These are phyloP conservation scores for Candida montana DNA, from an alignment of 805 yeast species.

Conservation along the genomic window DNA sequence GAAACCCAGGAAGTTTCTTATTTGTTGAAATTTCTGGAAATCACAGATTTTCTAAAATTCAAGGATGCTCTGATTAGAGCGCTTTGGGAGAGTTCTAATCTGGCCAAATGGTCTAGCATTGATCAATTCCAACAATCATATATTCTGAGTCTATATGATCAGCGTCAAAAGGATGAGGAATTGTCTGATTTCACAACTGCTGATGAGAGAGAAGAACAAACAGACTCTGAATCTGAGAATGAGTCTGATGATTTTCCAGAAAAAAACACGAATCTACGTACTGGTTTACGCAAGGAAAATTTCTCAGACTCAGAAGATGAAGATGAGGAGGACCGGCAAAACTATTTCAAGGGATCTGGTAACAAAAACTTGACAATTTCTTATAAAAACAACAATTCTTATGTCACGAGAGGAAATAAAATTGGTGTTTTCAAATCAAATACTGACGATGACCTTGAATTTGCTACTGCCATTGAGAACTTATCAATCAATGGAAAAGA, in stretches of 20 bases:
- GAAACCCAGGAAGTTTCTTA: constrained; percentile 43
- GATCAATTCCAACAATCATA: constrained; percentile 47
- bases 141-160: constrained; percentile 47
- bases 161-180: constrained; percentile 34
- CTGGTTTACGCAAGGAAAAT: constrained; percentile 19
- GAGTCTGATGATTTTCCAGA: constrained; percentile 38
- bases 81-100: constrained; percentile 58
- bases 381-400: constrained; percentile 62
- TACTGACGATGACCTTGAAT: constrained; percentile 47
- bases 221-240: constrained; percentile 28
- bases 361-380: constrained; percentile 73
- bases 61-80: constrained; percentile 47
- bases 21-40: constrained; percentile 48
- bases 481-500: constrained; percentile 45
- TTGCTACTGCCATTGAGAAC: constrained; percentile 61
- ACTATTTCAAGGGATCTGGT: constrained; percentile 29
- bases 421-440: constrained; percentile 74
- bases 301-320: constrained; percentile 33
- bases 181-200: constrained; percentile 21
- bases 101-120: constrained; percentile 40
- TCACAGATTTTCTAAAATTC: constrained; percentile 40
- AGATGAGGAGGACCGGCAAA: constrained; percentile 26
- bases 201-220: constrained; percentile 23
- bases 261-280: constrained; percentile 16
- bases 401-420: constrained; percentile 71